Evolutionary conservation across 768 basidiomycete species (phyloP).

Genomic region (Russula emetica): DNA sequence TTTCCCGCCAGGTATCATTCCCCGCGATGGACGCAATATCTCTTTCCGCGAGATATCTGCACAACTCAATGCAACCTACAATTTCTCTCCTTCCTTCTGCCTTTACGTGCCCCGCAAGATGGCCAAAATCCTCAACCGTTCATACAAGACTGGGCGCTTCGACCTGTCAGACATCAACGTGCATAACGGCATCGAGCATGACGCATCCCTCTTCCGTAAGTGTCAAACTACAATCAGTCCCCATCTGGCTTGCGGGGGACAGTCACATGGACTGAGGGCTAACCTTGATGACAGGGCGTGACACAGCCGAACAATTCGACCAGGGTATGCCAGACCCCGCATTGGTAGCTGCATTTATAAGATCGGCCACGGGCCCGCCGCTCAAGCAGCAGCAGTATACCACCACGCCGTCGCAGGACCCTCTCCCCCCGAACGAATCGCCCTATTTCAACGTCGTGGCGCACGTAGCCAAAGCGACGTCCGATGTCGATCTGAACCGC

Average conservation of each 20-base stretch:
- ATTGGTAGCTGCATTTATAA: constrained; percentile 54
- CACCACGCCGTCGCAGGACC: neutral
- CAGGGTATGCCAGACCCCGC: constrained; percentile 49
- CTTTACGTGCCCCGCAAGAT: constrained; percentile 59
- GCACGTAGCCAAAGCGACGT: constrained; percentile 6
- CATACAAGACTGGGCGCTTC: constrained; percentile 53
- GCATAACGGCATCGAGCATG: constrained; percentile 75
- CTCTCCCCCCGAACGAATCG: constrained; percentile 12
- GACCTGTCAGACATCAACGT: constrained; percentile 63
- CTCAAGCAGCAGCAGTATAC: neutral
- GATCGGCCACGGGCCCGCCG: constrained; percentile 55
- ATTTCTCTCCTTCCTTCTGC: constrained; percentile 66
- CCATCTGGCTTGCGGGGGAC: neutral
- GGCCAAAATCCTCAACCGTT: constrained; percentile 53
- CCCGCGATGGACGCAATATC: constrained; percentile 69
- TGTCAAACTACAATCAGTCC: constrained; percentile 5
- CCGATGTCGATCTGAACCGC: constrained; percentile 26
- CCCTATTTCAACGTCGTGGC: constrained; percentile 17
- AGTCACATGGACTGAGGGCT: neutral
- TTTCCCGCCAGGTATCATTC: constrained; percentile 37
- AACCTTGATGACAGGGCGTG: constrained; percentile 45
- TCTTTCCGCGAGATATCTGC: constrained; percentile 47
- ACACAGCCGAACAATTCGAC: constrained; percentile 43
- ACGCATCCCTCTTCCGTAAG: constrained; percentile 58
- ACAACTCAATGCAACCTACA: constrained; percentile 54